Percentiles rank a stretch among this genome's conserved stretches.
Evolutionary conservation across 164 flowering plant genomes (phyloP).

Genomic region (Santalum album): DNA sequence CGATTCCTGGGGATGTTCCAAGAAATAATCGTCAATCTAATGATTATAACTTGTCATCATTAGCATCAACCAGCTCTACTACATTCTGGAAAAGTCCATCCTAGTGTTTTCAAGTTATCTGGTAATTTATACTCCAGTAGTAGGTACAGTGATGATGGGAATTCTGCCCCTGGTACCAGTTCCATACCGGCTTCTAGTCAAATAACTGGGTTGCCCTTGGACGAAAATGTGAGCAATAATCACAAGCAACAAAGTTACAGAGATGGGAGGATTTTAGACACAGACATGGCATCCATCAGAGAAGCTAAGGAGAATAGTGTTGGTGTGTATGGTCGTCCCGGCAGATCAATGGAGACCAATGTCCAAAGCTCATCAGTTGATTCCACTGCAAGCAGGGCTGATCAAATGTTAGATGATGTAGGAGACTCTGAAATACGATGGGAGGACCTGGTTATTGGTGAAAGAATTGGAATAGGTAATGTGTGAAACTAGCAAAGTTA

Average conservation of each 20-base stretch:
- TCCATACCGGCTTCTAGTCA: conserved; percentile 15
- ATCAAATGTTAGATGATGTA: conserved; percentile 65
- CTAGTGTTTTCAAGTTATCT: conserved; percentile 26
- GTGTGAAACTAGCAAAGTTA: background rate
- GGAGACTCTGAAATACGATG: conserved; percentile 86
- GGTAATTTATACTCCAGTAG: conserved; percentile 12
- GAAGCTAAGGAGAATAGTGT: conserved; percentile 21
- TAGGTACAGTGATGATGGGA: conserved; percentile 11
- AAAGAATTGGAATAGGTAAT: conserved; percentile 97
- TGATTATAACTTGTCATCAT: conserved; percentile 26
- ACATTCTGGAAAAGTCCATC: conserved; percentile 24
- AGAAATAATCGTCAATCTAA: conserved; percentile 36
- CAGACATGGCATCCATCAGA: conserved; percentile 9
- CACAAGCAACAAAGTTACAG: conserved; percentile 12
- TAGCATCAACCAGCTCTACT: conserved; percentile 39
- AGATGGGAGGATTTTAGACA: conserved; percentile 22
- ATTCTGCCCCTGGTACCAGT: conserved; percentile 12
- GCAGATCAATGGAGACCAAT: conserved; percentile 32
- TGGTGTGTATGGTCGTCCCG: conserved; percentile 22
- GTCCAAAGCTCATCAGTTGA: conserved; percentile 27
- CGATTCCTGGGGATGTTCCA: conserved; percentile 47
- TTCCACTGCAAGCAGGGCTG: conserved; percentile 31
- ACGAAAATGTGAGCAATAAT: conserved; percentile 13
- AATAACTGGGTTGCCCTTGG: conserved; percentile 14
- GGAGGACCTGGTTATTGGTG: conserved; percentile 92